Base-by-base conservation (phyloP, 2,329 filamentous ascomycete genomes). In the Exophiala sp. region DNA sequence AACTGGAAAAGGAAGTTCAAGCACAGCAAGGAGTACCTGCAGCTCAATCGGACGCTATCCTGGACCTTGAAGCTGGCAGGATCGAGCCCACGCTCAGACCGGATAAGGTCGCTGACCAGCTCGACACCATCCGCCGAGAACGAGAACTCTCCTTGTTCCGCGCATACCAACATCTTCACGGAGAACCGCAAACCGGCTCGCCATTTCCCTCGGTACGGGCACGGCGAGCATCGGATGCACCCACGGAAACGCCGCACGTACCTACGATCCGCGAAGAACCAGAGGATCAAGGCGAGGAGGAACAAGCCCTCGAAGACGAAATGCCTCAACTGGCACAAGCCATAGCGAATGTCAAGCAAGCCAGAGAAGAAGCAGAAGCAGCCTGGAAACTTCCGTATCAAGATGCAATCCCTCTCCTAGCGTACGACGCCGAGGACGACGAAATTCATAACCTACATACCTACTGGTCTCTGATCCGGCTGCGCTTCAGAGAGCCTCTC, bases 401-500 rank as follows among this genome's bases (percentile, higher is more conserved):
- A 8, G 71, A 77, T 5, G 71, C 77, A n/a, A 63, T 77, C 39
- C 71, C 74, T 20, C 71, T 74, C 1, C 65, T 77, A 38, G 66
- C 75, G 1, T 71, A 75, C 48, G 66, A 72, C 11, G 60, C 70
- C 1, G 65, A 73, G 34, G 74, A 75, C 57, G 72, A 78, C 14
- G 76, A 78, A 59, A 69, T 79, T 24, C 74, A 78, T 48, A 80
- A 79, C 61, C 69, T 72, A 50, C 71, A 73, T 52, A 73, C 75
- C 20, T 62, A 72, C 60, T 75, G 79, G 78, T 72, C 75, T 32
- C 69, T 75, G 14, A 71, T 81, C 20, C 73, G 79, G 18, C 75
- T 76, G 0, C 71, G 75, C 34, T 75, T 79, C 60, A 73, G 78
- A 9, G 78, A 82, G 62, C 75, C 77, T 24, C 68, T 81, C 1